A percentile compares a stretch with the other conserved stretches of the same genome.
phyloP scores from a whole-genome alignment of 768 basidiomycete species.

The Mycena belliarum region DNA sequence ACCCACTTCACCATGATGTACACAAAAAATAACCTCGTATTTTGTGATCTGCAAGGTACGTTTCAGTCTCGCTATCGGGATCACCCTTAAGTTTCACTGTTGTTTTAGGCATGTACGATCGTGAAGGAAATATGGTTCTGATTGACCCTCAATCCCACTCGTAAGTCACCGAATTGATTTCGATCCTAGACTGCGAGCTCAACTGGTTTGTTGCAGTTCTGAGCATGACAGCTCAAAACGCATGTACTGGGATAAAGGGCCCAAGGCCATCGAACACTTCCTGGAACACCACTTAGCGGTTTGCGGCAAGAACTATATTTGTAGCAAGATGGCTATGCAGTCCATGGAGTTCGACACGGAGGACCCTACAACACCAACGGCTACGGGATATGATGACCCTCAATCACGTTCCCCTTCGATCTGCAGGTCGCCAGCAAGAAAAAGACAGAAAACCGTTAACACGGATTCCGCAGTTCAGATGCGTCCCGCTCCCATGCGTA shows the following conservation, averaged over 20 bases:
- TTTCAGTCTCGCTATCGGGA: not conserved
- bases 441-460: too few relatives aligned
- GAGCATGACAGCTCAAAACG: not conserved
- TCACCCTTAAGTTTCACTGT: not conserved
- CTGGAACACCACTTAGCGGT: conserved; percentile 4
- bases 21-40: not conserved
- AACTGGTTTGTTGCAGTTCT: too few relatives aligned
- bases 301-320: conserved; percentile 7
- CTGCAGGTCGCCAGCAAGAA: too few relatives aligned
- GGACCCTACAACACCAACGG: not conserved
- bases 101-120: conserved; percentile 1
- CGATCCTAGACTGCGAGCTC: not conserved
- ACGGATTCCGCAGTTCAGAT: too few relatives aligned
- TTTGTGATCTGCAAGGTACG: conserved; percentile 17
- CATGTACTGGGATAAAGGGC: conserved; percentile 9
- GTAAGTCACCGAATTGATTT: not conserved
- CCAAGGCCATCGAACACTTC: conserved; percentile 3
- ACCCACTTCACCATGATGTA: conserved; percentile 11
- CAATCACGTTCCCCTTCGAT: too few relatives aligned
- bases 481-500: too few relatives aligned
- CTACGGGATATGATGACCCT: too few relatives aligned
- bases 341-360: not conserved
- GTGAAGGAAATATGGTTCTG: conserved; percentile 2
- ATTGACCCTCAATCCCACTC: conserved; percentile 12
- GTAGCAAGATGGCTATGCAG: not conserved